Evolutionary conservation across 2,329 filamentous ascomycete species (phyloP).

Genomic region (Beauveria bassiana): DNA sequence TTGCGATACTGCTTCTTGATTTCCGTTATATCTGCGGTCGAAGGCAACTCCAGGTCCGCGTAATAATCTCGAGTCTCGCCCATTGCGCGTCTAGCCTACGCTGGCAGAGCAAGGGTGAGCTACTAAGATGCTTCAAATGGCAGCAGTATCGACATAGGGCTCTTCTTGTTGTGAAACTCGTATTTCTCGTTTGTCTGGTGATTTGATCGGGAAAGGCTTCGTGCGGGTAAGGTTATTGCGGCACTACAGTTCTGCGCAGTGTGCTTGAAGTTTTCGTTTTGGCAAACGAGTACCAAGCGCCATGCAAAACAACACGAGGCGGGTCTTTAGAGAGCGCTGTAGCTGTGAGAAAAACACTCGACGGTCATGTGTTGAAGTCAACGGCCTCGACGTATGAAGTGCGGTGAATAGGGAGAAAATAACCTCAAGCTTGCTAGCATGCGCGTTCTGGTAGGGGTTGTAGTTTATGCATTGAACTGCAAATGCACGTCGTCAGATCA

Average conservation of each 20-base stretch:
- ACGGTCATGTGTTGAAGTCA: not conserved
- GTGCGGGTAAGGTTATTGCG: not conserved
- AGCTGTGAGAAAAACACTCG: not conserved
- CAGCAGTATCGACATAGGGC: conserved; percentile 1
- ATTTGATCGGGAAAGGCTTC: not conserved
- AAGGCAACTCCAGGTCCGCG: conserved; percentile 66
- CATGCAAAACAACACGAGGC: not conserved
- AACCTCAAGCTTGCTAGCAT: not conserved
- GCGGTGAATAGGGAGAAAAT: not conserved
- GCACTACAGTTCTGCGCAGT: not conserved
- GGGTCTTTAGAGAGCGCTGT: not conserved
- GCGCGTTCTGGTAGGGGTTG: not conserved
- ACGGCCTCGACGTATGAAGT: not conserved
- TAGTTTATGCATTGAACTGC: not conserved
- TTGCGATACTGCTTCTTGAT: conserved; percentile 84
- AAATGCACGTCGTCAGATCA: conserved; percentile 3
- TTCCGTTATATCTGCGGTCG: conserved; percentile 61
- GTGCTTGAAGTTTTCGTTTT: not conserved
- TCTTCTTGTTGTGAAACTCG: not conserved
- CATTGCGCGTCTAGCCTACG: conserved; percentile 19
- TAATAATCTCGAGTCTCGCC: conserved; percentile 65
- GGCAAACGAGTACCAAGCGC: not conserved
- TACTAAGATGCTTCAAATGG: not conserved
- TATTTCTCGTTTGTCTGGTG: not conserved
- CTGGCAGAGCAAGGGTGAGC: not conserved